Percentiles rank a stretch among this genome's conserved stretches.
Conservation (phyloP, 2,329 filamentous ascomycete species). For the Aspergillus sp. region DNA sequence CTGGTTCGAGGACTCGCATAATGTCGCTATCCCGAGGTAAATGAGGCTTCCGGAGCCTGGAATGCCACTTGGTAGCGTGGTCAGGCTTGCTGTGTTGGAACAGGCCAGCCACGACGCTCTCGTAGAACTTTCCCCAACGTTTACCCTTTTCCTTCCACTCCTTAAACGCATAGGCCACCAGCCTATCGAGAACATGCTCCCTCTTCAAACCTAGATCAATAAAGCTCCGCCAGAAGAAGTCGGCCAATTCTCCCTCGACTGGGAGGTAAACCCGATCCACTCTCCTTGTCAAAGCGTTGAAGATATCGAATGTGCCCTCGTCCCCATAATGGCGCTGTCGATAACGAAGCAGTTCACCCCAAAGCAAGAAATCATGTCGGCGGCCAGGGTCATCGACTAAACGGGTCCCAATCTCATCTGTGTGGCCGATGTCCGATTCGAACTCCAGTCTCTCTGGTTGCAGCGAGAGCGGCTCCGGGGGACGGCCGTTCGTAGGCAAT, state of each 20-base stretch:
- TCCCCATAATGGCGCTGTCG: constrained; percentile 36
- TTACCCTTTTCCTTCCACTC: constrained; percentile 31
- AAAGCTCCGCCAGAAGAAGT: constrained; percentile 35
- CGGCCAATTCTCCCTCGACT: constrained; percentile 24
- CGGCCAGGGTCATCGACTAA: constrained; percentile 27
- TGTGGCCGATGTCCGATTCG: constrained; percentile 34
- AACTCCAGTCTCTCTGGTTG: constrained; percentile 29
- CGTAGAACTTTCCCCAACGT: constrained; percentile 29
- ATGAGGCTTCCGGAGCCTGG: constrained; percentile 25
- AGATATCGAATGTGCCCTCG: constrained; percentile 33
- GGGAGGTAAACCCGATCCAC: constrained; percentile 25
- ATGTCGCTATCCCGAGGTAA: constrained; percentile 22
- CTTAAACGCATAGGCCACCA: constrained; percentile 29
- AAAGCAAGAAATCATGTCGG: constrained; percentile 32
- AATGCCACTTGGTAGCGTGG: constrained; percentile 30
- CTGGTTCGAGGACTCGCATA: constrained; percentile 18
- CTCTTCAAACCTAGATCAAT: constrained; percentile 26
- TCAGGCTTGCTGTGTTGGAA: constrained; percentile 19
- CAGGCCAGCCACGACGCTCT: constrained; percentile 29
- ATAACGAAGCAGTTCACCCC: constrained; percentile 37
- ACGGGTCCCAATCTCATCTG: constrained; percentile 24
- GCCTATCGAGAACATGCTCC: constrained; percentile 22
- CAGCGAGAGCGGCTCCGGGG: constrained; percentile 13
- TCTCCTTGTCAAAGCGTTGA: constrained; percentile 27
- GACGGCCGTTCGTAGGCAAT: constrained; percentile 1